Conservation (phyloP, 2,329 filamentous ascomycete species). For the Helicocarpus griseus region DNA sequence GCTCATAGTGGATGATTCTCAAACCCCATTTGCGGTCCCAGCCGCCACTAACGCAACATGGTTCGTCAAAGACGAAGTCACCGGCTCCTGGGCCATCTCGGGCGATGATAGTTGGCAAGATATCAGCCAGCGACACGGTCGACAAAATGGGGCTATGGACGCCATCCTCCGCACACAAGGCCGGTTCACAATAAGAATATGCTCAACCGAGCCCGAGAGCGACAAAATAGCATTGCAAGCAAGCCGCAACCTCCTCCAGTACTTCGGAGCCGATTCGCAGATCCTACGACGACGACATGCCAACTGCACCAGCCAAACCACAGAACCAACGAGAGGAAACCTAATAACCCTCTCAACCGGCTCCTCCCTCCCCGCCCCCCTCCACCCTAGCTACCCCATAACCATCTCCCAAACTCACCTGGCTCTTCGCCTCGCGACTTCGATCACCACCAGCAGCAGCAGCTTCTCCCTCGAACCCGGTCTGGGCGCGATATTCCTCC, state of each 20-base stretch:
- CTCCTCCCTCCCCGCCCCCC: conserved; percentile 12
- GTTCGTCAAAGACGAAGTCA: conserved; percentile 16
- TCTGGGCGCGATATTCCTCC: conserved; percentile 43
- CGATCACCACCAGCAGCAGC: conserved; percentile 13
- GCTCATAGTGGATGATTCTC: conserved; percentile 14
- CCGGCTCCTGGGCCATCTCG: conserved; percentile 16
- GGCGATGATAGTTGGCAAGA: conserved; percentile 17
- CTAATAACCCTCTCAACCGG: conserved; percentile 30
- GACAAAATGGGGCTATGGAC: conserved; percentile 44
- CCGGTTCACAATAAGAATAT: conserved; percentile 26
- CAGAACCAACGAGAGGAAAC: conserved; percentile 31
- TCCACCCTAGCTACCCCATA: conserved; percentile 20
- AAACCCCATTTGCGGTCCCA: conserved; percentile 12
- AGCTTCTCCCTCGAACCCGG: conserved; percentile 24
- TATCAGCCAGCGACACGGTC: conserved; percentile 29
- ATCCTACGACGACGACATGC: conserved; percentile 26
- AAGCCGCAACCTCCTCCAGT: conserved; percentile 49
- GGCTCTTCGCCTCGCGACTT: conserved; percentile 2
- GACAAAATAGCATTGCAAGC: conserved; percentile 41
- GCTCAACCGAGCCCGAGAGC: conserved; percentile 19
- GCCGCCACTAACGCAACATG: conserved; percentile 10
- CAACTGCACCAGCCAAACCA: neutral
- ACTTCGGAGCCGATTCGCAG: conserved; percentile 44
- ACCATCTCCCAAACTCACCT: conserved; percentile 11
- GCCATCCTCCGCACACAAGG: conserved; percentile 43